These are phyloP conservation scores for Begonia peltatifolia DNA, from an alignment of 306 rosid genomes.

Conservation along the genomic window DNA sequence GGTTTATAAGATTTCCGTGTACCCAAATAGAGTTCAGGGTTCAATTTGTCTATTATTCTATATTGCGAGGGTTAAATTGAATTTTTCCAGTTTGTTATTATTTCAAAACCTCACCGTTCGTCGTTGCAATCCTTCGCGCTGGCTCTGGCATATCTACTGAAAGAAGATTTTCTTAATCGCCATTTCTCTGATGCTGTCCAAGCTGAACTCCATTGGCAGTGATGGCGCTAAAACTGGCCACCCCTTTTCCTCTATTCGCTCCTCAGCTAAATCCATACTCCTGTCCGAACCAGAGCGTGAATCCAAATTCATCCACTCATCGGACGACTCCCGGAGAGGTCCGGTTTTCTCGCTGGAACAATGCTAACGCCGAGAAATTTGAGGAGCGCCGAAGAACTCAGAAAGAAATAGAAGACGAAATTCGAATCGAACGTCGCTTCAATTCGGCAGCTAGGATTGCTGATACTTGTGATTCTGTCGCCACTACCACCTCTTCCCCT, in stretches of 20 bases:
- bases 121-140: too few relatives aligned
- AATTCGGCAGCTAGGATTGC: constrained; percentile 27
- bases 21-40: too few relatives aligned
- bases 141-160: too few relatives aligned
- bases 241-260: constrained; percentile 34
- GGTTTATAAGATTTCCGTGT: too few relatives aligned
- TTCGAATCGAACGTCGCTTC: constrained; percentile 60
- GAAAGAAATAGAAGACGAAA: constrained; percentile 56
- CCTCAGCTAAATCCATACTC: constrained; percentile 20
- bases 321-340: constrained; percentile 25
- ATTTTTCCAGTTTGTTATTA: too few relatives aligned
- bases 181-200: too few relatives aligned
- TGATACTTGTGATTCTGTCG: constrained; percentile 6
- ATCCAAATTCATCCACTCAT: constrained; percentile 14
- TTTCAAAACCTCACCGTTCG: too few relatives aligned
- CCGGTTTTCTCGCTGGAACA: constrained; percentile 51
- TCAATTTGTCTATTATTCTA: too few relatives aligned
- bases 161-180: too few relatives aligned
- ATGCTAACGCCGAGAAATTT: constrained; percentile 61
- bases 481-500: constrained; percentile 6
- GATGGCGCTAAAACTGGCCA: constrained; percentile 53
- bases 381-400: constrained; percentile 41
- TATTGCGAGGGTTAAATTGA: too few relatives aligned
- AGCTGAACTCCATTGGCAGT: neutral
- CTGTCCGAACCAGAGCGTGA: neutral